These are phyloP conservation scores for Dipodascopsis uninucleata DNA, from an alignment of 805 yeast genomes.

Conservation along the genomic window DNA sequence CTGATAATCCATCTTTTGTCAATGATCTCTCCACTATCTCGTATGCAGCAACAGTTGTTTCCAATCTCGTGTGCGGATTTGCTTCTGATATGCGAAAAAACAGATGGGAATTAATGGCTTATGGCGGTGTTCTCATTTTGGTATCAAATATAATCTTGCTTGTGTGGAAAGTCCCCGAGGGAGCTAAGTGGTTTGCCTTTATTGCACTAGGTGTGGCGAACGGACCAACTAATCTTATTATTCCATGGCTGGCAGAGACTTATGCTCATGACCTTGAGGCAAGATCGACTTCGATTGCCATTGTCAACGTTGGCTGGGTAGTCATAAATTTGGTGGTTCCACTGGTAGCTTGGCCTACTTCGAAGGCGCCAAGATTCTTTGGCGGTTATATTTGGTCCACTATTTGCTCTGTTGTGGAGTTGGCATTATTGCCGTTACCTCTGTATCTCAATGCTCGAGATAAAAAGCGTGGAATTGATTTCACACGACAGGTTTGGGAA, in stretches of 20 bases:
- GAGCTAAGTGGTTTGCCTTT: conserved; percentile 60
- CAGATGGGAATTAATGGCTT: conserved; percentile 13
- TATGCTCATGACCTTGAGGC: conserved; percentile 23
- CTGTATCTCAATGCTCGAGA: neutral
- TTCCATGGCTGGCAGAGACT: conserved; percentile 23
- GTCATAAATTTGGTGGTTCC: conserved; percentile 23
- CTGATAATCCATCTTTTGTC: conserved; percentile 6
- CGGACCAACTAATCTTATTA: conserved; percentile 22
- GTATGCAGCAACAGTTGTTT: conserved; percentile 56
- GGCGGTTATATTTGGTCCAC: conserved; percentile 8
- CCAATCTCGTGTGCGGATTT: conserved; percentile 27
- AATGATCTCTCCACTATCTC: conserved; percentile 54
- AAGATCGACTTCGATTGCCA: conserved; percentile 21
- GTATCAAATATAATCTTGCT: conserved; percentile 47
- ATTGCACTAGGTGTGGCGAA: conserved; percentile 21
- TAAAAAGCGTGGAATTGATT: conserved; percentile 7
- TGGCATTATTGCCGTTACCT: neutral
- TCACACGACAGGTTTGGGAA: neutral
- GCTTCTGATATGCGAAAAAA: conserved; percentile 44
- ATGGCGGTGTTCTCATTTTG: conserved; percentile 17
- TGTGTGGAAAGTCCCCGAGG: conserved; percentile 53
- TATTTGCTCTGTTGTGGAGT: neutral
- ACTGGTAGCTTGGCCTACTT: conserved; percentile 18
- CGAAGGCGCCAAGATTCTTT: conserved; percentile 10
- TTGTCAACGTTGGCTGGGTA: conserved; percentile 25